These are phyloP conservation scores for Carpinus viminea DNA, from an alignment of 306 rosid genomes.

Conservation along the genomic window DNA sequence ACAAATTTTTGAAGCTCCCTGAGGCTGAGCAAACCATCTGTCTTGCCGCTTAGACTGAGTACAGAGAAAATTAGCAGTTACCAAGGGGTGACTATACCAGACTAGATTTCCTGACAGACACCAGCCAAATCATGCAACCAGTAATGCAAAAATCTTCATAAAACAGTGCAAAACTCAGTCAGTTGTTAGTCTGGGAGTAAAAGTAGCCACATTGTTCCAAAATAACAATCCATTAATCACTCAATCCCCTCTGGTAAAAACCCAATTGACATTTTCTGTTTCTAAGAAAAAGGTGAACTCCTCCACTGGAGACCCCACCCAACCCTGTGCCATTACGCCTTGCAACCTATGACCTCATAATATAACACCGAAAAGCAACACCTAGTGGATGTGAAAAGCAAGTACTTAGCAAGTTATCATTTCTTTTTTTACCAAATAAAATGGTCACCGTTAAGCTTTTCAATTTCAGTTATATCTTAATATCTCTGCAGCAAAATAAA, in stretches of 20 bases:
- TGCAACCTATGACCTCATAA: constrained; percentile 4
- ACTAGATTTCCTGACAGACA: background rate
- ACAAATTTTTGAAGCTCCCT: constrained; percentile 47
- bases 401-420: background rate
- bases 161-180: constrained; percentile 5
- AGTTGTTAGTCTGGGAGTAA: constrained; percentile 11
- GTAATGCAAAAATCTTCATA: background rate
- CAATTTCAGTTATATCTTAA: background rate
- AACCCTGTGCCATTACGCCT: constrained; percentile 5
- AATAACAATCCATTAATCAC: background rate
- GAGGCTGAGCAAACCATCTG: constrained; percentile 33
- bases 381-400: background rate
- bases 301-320: background rate
- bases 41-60: constrained; percentile 42
- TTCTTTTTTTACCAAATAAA: constrained; percentile 3
- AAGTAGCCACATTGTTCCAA: no score
- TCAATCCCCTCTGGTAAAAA: constrained; percentile 4
- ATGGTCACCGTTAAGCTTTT: constrained; percentile 13
- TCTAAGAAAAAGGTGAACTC: background rate
- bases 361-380: background rate
- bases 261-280: background rate
- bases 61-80: constrained; percentile 4
- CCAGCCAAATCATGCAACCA: background rate
- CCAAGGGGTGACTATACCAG: background rate
- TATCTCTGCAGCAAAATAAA: background rate